A percentile compares a stretch with the other conserved stretches of the same genome.
Evolutionary conservation across 2,329 filamentous ascomycete species (phyloP).

Genomic region (Cercospora citrullina): DNA sequence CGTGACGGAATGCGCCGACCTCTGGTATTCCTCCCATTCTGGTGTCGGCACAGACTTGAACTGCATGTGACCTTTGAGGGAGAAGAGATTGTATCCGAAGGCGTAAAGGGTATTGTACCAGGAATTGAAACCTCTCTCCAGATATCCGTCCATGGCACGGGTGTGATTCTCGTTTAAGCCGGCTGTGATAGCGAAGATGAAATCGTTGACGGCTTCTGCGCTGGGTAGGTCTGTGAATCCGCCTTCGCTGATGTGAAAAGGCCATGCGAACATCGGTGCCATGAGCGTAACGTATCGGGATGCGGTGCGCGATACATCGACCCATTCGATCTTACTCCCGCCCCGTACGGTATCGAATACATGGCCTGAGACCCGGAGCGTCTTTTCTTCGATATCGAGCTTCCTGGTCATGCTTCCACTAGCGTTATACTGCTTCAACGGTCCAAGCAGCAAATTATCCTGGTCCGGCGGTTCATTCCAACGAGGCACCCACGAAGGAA

Average conservation of each 20-base stretch:
- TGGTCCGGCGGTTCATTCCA: not conserved
- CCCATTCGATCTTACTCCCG: not conserved
- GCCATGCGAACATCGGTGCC: not conserved
- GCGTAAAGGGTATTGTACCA: not conserved
- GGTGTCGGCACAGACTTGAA: not conserved
- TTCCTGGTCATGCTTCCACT: not conserved
- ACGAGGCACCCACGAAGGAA: not conserved
- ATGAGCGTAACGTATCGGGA: not conserved
- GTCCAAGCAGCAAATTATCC: not conserved
- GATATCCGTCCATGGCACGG: not conserved
- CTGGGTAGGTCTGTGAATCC: not conserved
- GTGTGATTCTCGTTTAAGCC: not conserved
- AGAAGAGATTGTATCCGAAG: not conserved
- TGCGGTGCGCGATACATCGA: not conserved
- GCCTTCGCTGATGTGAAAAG: not conserved
- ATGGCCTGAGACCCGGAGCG: not conserved
- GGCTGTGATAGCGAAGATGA: not conserved
- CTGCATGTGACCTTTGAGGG: not conserved
- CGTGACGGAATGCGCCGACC: not conserved
- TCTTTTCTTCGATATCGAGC: not conserved
- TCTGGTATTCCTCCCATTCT: not conserved
- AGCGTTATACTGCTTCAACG: not conserved
- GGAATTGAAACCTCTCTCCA: not conserved
- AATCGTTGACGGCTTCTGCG: not conserved
- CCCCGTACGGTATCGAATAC: not conserved